These are phyloP conservation scores for Forsythia suspensa DNA, from an alignment of 257 asterid species.

Conservation along the genomic window DNA sequence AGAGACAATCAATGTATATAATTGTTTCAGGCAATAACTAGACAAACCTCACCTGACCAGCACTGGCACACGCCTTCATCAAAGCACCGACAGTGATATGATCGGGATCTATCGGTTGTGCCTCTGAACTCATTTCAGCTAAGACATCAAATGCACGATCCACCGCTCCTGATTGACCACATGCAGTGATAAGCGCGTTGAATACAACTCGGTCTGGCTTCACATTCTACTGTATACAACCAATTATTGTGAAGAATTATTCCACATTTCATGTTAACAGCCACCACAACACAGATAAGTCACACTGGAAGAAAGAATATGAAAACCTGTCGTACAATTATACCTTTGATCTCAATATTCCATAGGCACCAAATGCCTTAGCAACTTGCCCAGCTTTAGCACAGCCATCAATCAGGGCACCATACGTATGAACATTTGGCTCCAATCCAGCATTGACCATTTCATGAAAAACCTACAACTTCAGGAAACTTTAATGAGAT, in stretches of 20 bases:
- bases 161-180: conserved; percentile 97
- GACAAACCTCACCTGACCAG: conserved; percentile 69
- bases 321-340: conserved; percentile 16
- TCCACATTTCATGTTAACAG: conserved; percentile 9
- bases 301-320: conserved; percentile 22
- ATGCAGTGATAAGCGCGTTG: conserved; percentile 98
- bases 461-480: conserved; percentile 86
- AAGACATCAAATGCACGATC: conserved; percentile 97
- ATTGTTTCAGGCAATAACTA: conserved; percentile 17
- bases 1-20: conserved; percentile 17
- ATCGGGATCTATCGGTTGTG: conserved; percentile 88
- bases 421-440: conserved; percentile 91
- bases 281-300: conserved; percentile 4
- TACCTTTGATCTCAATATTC: conserved; percentile 96
- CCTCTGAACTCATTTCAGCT: conserved; percentile 83
- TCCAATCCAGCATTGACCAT: conserved; percentile 97
- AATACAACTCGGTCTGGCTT: conserved; percentile 97
- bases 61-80: conserved; percentile 88
- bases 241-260: conserved; percentile 39
- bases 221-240: conserved; percentile 78
- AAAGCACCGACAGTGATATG: conserved; percentile 92
- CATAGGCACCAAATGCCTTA: conserved; percentile 99
- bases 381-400: conserved; percentile 99
- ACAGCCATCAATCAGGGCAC: conserved; percentile 97
- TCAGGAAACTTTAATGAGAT: conserved; percentile 29